Conservation (phyloP, 2,329 filamentous ascomycete genomes). For the Diatrype stigma region DNA sequence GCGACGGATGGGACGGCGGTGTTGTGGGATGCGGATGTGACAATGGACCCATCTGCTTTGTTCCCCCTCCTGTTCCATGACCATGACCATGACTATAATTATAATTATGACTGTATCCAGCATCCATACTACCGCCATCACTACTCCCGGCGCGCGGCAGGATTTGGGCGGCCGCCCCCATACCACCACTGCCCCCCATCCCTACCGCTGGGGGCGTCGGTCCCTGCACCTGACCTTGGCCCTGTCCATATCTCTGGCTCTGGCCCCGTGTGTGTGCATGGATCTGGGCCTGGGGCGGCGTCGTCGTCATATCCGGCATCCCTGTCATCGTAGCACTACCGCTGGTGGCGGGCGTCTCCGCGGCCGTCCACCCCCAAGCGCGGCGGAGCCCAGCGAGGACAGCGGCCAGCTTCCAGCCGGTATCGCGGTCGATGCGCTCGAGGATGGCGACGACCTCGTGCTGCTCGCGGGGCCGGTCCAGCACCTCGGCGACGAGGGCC, state of each 20-base stretch:
- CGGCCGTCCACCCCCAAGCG: conserved; percentile 66
- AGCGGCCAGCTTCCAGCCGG: conserved; percentile 72
- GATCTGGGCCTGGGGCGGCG: too few relatives aligned
- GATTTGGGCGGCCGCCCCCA: conserved; percentile 22
- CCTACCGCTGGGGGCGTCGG: too few relatives aligned
- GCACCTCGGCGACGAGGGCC: conserved; percentile 69
- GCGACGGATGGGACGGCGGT: not conserved
- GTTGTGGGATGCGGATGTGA: not conserved
- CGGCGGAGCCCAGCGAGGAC: conserved; percentile 69
- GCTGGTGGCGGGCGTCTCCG: conserved; percentile 5
- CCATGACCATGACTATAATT: not conserved
- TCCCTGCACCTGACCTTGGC: too few relatives aligned
- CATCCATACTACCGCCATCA: conserved; percentile 1
- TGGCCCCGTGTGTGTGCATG: too few relatives aligned
- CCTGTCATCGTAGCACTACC: too few relatives aligned
- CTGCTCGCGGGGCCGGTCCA: conserved; percentile 68
- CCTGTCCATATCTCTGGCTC: too few relatives aligned
- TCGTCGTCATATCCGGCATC: too few relatives aligned
- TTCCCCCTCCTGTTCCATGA: not conserved
- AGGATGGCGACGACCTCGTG: conserved; percentile 77
- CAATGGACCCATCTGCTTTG: not conserved
- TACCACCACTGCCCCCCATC: too few relatives aligned
- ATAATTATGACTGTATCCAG: not conserved
- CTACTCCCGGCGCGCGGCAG: conserved; percentile 8
- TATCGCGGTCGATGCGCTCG: conserved; percentile 68